phyloP scores from a whole-genome alignment of 192 early-diverging fungal species.

The Podila clonocystis region DNA sequence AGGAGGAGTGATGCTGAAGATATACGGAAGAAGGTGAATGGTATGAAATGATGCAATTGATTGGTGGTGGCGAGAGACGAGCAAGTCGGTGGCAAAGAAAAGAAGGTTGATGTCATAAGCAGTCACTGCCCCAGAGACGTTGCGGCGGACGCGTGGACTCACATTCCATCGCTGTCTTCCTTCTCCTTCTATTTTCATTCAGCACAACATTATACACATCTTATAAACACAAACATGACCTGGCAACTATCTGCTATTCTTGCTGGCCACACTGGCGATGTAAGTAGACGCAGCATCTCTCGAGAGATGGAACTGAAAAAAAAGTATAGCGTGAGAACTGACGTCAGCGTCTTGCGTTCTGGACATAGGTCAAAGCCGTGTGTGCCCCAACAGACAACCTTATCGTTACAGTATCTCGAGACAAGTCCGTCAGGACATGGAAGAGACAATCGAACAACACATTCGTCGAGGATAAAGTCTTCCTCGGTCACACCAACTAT shows the following conservation, averaged over 20 bases:
- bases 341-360: background rate
- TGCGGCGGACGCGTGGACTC: too few relatives aligned
- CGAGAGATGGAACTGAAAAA: background rate
- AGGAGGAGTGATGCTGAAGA: background rate
- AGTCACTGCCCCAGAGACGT: too few relatives aligned
- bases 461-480: constrained; percentile 63
- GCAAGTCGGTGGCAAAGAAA: background rate
- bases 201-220: too few relatives aligned
- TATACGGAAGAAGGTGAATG: background rate
- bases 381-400: constrained; percentile 62
- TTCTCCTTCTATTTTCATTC: background rate
- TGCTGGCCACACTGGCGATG: constrained; percentile 43
- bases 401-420: constrained; percentile 79
- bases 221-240: constrained; percentile 2
- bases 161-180: background rate
- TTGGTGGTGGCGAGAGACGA: background rate
- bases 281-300: constrained; percentile 4
- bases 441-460: constrained; percentile 57
- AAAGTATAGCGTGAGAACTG: background rate
- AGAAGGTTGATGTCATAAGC: background rate
- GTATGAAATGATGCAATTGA: background rate
- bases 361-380: constrained; percentile 74
- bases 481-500: constrained; percentile 77
- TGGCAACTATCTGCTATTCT: constrained; percentile 53
- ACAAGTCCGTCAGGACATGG: constrained; percentile 82